phyloP scores from a whole-genome alignment of 164 flowering plant species.

The Sextonia rubra region DNA sequence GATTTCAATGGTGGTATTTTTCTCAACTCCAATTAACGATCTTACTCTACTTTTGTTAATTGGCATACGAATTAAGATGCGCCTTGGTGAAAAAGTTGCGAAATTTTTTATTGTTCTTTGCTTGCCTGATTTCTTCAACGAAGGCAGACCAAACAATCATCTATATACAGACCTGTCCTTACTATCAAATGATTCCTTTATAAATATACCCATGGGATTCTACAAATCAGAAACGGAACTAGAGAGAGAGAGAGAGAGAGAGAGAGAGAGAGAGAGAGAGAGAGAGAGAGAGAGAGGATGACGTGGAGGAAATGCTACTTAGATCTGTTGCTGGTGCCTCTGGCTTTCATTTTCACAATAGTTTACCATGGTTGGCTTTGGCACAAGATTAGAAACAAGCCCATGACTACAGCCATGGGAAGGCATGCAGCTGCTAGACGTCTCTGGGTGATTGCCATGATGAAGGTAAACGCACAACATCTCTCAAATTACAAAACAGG shows the following conservation, averaged over 20 bases:
- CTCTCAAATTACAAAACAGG: neutral
- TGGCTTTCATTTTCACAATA: neutral
- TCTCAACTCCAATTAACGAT: too few relatives aligned
- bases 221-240: neutral
- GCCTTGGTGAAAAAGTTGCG: too few relatives aligned
- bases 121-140: too few relatives aligned
- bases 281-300: slow-evolving; percentile 9
- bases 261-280: slow-evolving; percentile 5
- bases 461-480: neutral
- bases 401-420: slow-evolving; percentile 3
- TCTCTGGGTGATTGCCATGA: slow-evolving; percentile 7
- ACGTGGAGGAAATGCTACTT: slow-evolving; percentile 9
- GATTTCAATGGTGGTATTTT: too few relatives aligned
- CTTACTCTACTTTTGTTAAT: too few relatives aligned
- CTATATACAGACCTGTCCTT: too few relatives aligned
- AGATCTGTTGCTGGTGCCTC: slow-evolving; percentile 5
- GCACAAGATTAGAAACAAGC: slow-evolving; percentile 6
- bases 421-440: slow-evolving; percentile 2
- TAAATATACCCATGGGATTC: too few relatives aligned
- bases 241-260: slow-evolving; percentile 7
- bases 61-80: too few relatives aligned
- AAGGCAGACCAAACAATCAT: too few relatives aligned
- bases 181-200: too few relatives aligned
- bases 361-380: slow-evolving; percentile 8
- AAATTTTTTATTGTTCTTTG: too few relatives aligned